Evolutionary conservation across 148 eudicot genomes (phyloP), one percentile per base, ranked within the genome.

Genomic region (Salicornia ramosissima): DNA sequence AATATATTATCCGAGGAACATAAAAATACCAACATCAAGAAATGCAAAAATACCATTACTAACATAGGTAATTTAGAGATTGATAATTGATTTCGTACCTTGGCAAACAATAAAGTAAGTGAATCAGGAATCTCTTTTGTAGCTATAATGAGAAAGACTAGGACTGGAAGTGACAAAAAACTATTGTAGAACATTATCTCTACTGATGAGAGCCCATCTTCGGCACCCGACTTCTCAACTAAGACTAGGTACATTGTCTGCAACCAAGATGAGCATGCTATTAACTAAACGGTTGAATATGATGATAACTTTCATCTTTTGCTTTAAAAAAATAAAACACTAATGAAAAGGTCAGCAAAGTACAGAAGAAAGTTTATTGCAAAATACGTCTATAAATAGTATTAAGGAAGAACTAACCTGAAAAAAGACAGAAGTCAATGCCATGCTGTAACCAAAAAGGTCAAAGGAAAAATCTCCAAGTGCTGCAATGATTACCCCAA

Each of bases 161-260:
- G 90, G 80, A 90, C 85, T 13, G 98, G 98, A 67, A 90, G 71
- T 8, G 97, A 94, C 76, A 94, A 75, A 65, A 94, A 74, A 78
- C 98, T 90, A 77, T 94, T 94, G 56, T 94, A 94, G 67, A 94
- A 90, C 98, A 94, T 94, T 67, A 94, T 94, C 75, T 94, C 98
- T 66, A 90, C 70, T 43, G 98, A 94, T 21, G 97, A 86, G 81
- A 94, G 97, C 66, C 97, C 93, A 60, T 91, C 99, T 69, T 94
- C 99, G 24, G 91, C 99, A 58, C 99, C 99, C 57, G 99, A 90
- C 71, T 80, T 84, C 82, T 94, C 98, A 67, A 94, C 98, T 80
- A 94, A 80, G 46, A 94, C 93, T 53, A 91, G 91, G 81, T 94
- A 94, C 97, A 94, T 94, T 68, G 97, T 94, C 99, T 94, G 93